Evolutionary conservation across 1,284 basidiomycete species (phyloP), one percentile per base, ranked within the genome.

Genomic region (Apiotrichum sp.): DNA sequence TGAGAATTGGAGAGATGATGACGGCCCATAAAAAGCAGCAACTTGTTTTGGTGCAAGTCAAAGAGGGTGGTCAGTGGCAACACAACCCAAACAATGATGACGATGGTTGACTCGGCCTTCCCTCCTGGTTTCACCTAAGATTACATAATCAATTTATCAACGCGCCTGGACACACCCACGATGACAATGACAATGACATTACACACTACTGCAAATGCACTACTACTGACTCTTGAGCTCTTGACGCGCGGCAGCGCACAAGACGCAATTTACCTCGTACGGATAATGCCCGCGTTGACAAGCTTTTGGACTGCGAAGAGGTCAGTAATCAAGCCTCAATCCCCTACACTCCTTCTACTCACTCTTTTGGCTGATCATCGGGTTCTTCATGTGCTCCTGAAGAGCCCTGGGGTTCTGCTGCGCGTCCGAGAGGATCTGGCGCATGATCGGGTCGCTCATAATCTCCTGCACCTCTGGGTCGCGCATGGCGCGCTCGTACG

Each of bases 351-450:
- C 2, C 0, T 14, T 44, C 4, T 11, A 16, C 22, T 56, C 33
- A 35, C 34, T 52, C 55, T 50, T 50, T 10, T 41, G 40, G 31
- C 32, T 16, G 42, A 75, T 71, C 55, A 82, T 80, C 7, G 91
- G 89, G 72, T 95, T 97, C 84, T 93, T 92, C 88, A 98, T 90
- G 78, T 98, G 95, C 65, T 97, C 91, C 77, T 92, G 88, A 59
- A 99, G 78, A 14, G 93, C 91, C 35, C 83, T 80, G 3, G 96
- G 95, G 77, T 97, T 86, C 48, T 79, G 73, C 77, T 99, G 96
- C 4, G 93, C 92, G 78, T 98, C 93, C 72, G 93, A 87, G 66
- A 98, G 77, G 65, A 99, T 98, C 67, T 87, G 86, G 78, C 93
- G 88, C 88, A 93, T 93, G 59, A 92, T 79, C 13, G 63, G 63